phyloP scores from a whole-genome alignment of 768 basidiomycete species.

The Podaxis sp. region DNA sequence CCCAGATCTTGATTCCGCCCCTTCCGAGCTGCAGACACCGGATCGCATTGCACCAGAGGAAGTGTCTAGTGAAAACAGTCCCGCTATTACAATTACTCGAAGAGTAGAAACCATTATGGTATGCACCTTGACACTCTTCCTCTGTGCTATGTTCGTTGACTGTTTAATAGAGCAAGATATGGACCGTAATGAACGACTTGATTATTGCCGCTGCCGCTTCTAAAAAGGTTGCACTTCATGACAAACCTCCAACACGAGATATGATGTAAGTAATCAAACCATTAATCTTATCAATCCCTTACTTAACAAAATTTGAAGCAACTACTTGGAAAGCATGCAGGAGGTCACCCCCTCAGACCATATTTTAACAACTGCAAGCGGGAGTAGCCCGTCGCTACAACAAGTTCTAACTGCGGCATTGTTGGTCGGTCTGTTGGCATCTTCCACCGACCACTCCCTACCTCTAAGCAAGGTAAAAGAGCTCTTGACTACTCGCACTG shows the following conservation, averaged over 20 bases:
- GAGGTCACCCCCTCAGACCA: slow-evolving; percentile 42
- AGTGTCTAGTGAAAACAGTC: slow-evolving; percentile 13
- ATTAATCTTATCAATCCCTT: neutral
- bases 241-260: slow-evolving; percentile 39
- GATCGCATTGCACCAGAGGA: slow-evolving; percentile 18
- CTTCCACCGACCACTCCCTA: slow-evolving; percentile 50
- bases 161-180: slow-evolving; percentile 55
- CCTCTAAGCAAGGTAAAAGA: slow-evolving; percentile 62
- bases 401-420: slow-evolving; percentile 71
- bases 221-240: slow-evolving; percentile 28
- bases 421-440: slow-evolving; percentile 51
- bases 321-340: slow-evolving; percentile 8
- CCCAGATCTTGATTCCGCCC: neutral
- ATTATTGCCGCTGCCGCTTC: slow-evolving; percentile 41
- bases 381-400: slow-evolving; percentile 49
- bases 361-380: slow-evolving; percentile 33
- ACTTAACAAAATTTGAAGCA: neutral
- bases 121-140: slow-evolving; percentile 21
- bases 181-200: slow-evolving; percentile 60
- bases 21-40: neutral
- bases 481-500: slow-evolving; percentile 41
- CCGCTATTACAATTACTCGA: slow-evolving; percentile 48
- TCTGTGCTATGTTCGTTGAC: neutral
- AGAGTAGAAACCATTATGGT: slow-evolving; percentile 66
- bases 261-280: slow-evolving; percentile 44